A percentile compares a stretch with the other conserved stretches of the same genome.
These are phyloP conservation scores for Agaricus subrufescens DNA, from an alignment of 768 basidiomycete species.

Conservation along the genomic window DNA sequence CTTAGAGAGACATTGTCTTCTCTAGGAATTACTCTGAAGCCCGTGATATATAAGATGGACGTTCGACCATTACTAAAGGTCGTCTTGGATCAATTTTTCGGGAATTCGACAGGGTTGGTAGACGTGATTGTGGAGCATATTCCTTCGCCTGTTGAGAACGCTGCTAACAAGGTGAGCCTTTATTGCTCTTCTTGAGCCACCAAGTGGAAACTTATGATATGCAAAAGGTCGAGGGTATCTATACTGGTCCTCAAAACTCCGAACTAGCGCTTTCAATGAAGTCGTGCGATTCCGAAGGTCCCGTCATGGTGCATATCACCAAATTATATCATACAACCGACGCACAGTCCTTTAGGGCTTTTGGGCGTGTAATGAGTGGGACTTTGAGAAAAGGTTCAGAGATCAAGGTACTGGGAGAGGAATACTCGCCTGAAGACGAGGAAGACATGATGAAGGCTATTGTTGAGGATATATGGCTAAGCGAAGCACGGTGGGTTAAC, in stretches of 20 bases:
- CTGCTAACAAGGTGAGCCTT: slow-evolving; percentile 52
- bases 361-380: slow-evolving; percentile 91
- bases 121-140: slow-evolving; percentile 91
- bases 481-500: slow-evolving; percentile 71
- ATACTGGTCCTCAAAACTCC: slow-evolving; percentile 83
- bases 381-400: slow-evolving; percentile 79
- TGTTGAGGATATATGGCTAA: slow-evolving; percentile 88
- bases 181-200: neutral
- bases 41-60: slow-evolving; percentile 98
- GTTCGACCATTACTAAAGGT: slow-evolving; percentile 91
- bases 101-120: slow-evolving; percentile 81
- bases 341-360: slow-evolving; percentile 94
- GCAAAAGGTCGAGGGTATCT: slow-evolving; percentile 71
- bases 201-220: neutral
- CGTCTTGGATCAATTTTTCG: slow-evolving; percentile 94
- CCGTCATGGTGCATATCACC: slow-evolving; percentile 88
- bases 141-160: slow-evolving; percentile 68
- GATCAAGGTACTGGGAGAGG: slow-evolving; percentile 96
- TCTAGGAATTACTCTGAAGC: slow-evolving; percentile 83
- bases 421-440: slow-evolving; percentile 98
- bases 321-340: slow-evolving; percentile 97
- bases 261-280: slow-evolving; percentile 78
- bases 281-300: slow-evolving; percentile 76
- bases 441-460: slow-evolving; percentile 91
- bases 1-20: slow-evolving; percentile 74